These are phyloP conservation scores for Hura crepitans DNA, from an alignment of 441 rosid species.

Conservation along the genomic window DNA sequence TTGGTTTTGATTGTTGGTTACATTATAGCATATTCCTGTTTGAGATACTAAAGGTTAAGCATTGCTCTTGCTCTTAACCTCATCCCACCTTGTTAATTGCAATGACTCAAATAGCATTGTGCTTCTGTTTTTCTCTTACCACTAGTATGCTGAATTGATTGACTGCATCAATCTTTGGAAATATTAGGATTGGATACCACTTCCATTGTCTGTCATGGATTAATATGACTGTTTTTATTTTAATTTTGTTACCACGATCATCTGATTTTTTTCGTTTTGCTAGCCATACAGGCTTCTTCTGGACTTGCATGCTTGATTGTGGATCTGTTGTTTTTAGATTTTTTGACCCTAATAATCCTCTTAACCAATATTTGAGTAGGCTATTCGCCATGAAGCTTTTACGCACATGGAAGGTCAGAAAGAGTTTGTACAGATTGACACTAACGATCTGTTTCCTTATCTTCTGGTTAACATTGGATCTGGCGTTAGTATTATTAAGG, in stretches of 20 bases:
- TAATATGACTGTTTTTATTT: neutral
- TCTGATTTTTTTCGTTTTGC: neutral
- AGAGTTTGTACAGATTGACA: conserved; percentile 93
- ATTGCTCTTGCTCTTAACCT: neutral
- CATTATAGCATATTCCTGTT: neutral
- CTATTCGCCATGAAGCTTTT: conserved; percentile 98
- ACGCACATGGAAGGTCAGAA: conserved; percentile 91
- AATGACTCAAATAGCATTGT: neutral
- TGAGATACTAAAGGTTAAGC: neutral
- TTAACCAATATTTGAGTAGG: conserved; percentile 42
- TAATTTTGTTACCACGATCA: too few relatives aligned
- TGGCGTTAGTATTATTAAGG: conserved; percentile 99
- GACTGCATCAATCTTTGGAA: neutral
- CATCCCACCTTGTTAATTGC: neutral
- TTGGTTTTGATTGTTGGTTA: neutral
- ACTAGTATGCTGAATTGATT: neutral
- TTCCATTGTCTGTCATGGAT: neutral
- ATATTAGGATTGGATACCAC: neutral
- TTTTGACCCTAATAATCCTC: conserved; percentile 7
- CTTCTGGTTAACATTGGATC: conserved; percentile 98
- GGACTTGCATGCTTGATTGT: neutral
- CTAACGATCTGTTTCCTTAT: conserved; percentile 90
- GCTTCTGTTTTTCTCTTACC: neutral
- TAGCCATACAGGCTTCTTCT: neutral
- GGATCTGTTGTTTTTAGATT: neutral